Evolutionary conservation across 2,329 filamentous ascomycete species (phyloP).

Genomic region (Clarireedia sp.): DNA sequence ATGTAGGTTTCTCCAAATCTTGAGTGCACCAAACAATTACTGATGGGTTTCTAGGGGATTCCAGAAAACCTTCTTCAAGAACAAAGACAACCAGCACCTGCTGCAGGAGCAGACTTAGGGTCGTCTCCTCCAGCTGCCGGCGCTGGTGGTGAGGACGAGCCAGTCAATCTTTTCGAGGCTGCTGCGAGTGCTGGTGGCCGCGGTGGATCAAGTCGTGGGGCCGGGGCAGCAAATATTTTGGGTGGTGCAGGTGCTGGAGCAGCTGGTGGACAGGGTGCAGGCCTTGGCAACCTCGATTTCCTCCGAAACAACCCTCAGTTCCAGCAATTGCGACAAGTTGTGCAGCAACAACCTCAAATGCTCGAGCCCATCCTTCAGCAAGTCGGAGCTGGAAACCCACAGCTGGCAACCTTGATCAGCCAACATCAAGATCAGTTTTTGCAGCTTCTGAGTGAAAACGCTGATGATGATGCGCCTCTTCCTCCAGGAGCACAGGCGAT

Average conservation of each 20-base stretch:
- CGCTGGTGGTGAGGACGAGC: conserved; percentile 53
- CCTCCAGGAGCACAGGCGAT: conserved; percentile 87
- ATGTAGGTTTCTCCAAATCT: conserved; percentile 44
- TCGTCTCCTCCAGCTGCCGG: conserved; percentile 31
- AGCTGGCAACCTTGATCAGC: conserved; percentile 85
- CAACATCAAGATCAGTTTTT: conserved; percentile 91
- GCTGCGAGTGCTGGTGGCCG: conserved; percentile 47
- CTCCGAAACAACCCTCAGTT: conserved; percentile 94
- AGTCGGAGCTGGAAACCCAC: conserved; percentile 88
- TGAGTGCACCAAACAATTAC: neutral
- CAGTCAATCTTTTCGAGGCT: conserved; percentile 86
- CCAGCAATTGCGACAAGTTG: conserved; percentile 92
- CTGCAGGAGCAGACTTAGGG: conserved; percentile 38
- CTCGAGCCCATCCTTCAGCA: conserved; percentile 96
- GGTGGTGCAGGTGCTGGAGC: conserved; percentile 38
- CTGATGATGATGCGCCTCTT: conserved; percentile 72
- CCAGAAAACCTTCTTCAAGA: conserved; percentile 75
- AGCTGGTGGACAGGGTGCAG: conserved; percentile 34
- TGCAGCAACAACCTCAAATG: conserved; percentile 97
- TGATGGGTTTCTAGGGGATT: conserved; percentile 58
- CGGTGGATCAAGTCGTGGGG: conserved; percentile 37
- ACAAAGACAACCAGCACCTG: conserved; percentile 43
- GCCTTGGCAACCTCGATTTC: conserved; percentile 79
- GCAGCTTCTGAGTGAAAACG: conserved; percentile 79
- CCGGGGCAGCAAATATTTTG: conserved; percentile 35